Evolutionary conservation across 331 rosid genomes (phyloP).

Genomic region (Cydonia oblonga): DNA sequence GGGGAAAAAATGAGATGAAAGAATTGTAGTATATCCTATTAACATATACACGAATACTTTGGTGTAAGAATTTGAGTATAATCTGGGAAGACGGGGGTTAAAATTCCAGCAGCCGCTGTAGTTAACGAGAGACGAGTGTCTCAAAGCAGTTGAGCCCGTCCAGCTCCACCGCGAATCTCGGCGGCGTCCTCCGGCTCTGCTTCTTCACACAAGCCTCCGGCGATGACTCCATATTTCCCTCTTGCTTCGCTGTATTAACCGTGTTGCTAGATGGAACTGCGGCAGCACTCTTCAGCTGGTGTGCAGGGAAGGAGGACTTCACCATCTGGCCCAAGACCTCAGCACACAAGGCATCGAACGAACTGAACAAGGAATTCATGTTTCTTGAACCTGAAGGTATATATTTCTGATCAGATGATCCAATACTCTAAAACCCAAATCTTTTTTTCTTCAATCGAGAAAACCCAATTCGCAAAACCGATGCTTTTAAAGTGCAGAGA

Average conservation of each 20-base stretch:
- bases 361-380: conserved; percentile 45
- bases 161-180: conserved; percentile 33
- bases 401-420: not conserved
- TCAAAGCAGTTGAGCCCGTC: conserved; percentile 46
- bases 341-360: conserved; percentile 28
- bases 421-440: not conserved
- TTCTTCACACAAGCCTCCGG: not conserved
- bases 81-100: not conserved
- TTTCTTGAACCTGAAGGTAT: not conserved
- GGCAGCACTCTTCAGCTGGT: not conserved
- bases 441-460: not conserved
- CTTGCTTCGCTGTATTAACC: not conserved
- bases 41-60: not conserved
- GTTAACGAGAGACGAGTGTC: conserved; percentile 15
- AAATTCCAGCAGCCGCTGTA: not conserved
- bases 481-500: not conserved
- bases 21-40: not conserved
- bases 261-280: not conserved
- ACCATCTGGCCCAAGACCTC: conserved; percentile 25
- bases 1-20: not conserved
- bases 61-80: not conserved
- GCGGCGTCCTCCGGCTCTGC: not conserved
- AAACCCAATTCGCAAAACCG: not conserved
- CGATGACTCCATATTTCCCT: not conserved
- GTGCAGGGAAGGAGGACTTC: conserved; percentile 6